Evolutionary conservation across 305 asterid genomes (phyloP), one percentile per base, ranked within the genome.

Genomic region (Plantago lanceolata): DNA sequence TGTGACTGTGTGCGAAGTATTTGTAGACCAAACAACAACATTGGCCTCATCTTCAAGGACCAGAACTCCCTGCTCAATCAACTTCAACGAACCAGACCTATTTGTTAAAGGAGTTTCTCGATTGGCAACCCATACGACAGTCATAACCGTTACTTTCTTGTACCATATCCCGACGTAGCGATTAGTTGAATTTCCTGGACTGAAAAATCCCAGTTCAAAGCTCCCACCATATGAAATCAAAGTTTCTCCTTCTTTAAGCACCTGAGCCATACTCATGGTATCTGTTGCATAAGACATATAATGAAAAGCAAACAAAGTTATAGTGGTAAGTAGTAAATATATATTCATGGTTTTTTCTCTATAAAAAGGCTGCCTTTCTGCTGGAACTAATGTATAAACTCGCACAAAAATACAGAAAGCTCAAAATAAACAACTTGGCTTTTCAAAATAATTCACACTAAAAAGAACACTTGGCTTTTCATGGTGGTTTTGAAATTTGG

Each of bases 111-210:
- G 80, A 33, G 5, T 18, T 19, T 71, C 68, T 50, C 61, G 65
- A 15, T 43, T 70, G 43, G 72, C 75, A 0, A 74, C 61, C 79
- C 79, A 74, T 0, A 70, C 57, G 2, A 58, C 54, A 28, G 60
- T 57, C 35, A 3, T 7, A 43, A 15, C 48, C 6, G 72, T 19
- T 21, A 40, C 21, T 8, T 61, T 48, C 45, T 70, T 70, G 51
- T 69, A 74, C 79, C 75, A 70, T 14, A 74, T 55, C 13, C 75
- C 75, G 48, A 74, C 57, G 15, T 65, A 74, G 1, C 72, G 62
- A 43, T 61, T 66, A 6, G 28, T 8, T 3, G 75, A 61, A 18
- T 58, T 48, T 74, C 77, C 40, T 73, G 63, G 17, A 68, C 76
- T 14, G 28, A 24, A 24, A 24, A 24, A 24, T 24, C 28, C 28